Percentiles rank a stretch among this genome's conserved stretches.
These are phyloP conservation scores for Russula compacta DNA, from an alignment of 768 basidiomycete genomes.

Conservation along the genomic window DNA sequence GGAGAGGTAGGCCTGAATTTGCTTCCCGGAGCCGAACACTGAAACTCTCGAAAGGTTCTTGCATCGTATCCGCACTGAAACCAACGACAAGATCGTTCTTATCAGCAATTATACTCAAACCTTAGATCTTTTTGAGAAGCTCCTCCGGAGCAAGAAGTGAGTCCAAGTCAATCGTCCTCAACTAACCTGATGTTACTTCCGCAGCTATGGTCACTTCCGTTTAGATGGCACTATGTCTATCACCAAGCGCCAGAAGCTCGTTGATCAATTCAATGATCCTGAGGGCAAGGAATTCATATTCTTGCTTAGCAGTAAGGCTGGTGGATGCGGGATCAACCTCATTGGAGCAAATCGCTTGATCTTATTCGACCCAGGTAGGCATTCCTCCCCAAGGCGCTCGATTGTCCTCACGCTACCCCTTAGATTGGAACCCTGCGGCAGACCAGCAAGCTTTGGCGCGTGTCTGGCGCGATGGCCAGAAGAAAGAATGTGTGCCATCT, in stretches of 20 bases:
- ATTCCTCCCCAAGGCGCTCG: not conserved
- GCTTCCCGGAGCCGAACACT: not conserved
- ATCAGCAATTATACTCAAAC: conserved; percentile 98
- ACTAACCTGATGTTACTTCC: conserved; percentile 6
- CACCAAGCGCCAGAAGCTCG: conserved; percentile 86
- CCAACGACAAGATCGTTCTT: conserved; percentile 90
- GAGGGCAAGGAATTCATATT: conserved; percentile 91
- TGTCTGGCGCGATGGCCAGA: conserved; percentile 99
- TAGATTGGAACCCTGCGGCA: conserved; percentile 97
- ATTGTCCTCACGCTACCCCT: not conserved
- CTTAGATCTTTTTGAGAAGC: conserved; percentile 83
- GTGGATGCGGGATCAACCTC: conserved; percentile 94
- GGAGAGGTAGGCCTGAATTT: conserved; percentile 54
- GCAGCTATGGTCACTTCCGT: conserved; percentile 81
- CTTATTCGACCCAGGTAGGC: conserved; percentile 82
- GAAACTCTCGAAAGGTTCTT: conserved; percentile 52
- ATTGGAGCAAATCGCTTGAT: conserved; percentile 96
- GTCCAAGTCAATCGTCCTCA: conserved; percentile 14
- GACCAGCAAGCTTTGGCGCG: conserved; percentile 98
- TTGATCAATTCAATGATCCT: conserved; percentile 93
- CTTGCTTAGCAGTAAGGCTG: conserved; percentile 89
- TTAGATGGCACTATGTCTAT: conserved; percentile 95
- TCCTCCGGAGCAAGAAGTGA: conserved; percentile 79
- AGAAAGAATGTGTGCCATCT: conserved; percentile 82
- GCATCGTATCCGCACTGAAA: conserved; percentile 69